Base-by-base conservation (phyloP, 768 basidiomycete species). In the Rossbeevera mucosa region DNA sequence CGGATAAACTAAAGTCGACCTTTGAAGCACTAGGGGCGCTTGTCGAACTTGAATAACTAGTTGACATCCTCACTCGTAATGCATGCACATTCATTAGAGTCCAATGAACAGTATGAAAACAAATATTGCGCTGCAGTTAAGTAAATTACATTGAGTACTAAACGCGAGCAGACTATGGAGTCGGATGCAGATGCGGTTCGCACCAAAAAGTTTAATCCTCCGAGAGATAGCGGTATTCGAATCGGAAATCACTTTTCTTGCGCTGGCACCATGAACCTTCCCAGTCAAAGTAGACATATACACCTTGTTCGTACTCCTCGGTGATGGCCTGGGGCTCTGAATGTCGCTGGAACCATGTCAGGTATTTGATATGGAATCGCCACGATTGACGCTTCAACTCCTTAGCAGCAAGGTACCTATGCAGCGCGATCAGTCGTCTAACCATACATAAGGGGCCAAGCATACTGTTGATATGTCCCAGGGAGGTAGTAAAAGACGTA, bases 251-350 rank as follows among this genome's bases (percentile, higher is more conserved):
- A 65, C 88, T 86, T 79, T 99, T 99, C 76, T 94, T 92, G 66
- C 95, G 80, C 68, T 95, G 93, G 69, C 94, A 96, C 96, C 95
- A 99, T 57, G 90, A 91, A 46, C 92, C 92, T 70, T 97, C 94
- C 94, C 94, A 97, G 72, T 97, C 95, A 70, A 98, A 97, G 78
- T 99, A 99, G 29, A 96, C 90, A 71, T 99, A 99, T 13, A 96
- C 93, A 13, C 96, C 96, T 74, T 98, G 94, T 72, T 99, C 96
- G 69, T 97, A 99, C 68, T 98, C 95, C 62, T 98, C 95, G 48
- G 96, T 99, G 68, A 99, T 97, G 2, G 94, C 94, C 64, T 95
- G 92, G 8, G 96, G 96, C 64, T 98, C 94, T 21, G 92, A 94
- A 64, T 96, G 92, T 31, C 96, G 83, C 70, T 98, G 96, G 82